Evolutionary conservation across 257 asterid genomes (phyloP).

Genomic region (Jasminum sambac): DNA sequence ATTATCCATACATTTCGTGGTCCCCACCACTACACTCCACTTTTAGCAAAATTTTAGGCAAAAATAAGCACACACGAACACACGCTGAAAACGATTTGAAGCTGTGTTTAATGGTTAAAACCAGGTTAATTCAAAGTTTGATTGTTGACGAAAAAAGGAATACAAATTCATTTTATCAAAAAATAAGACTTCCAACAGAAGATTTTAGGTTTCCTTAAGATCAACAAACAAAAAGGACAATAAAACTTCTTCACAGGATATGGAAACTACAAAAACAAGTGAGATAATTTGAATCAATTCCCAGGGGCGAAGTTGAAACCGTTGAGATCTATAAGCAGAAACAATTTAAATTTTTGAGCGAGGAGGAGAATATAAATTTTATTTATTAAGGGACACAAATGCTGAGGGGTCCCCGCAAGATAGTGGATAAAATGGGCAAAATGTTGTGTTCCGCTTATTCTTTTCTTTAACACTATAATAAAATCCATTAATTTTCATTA

Average conservation of each 20-base stretch:
- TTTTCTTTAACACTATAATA: too few species aligned
- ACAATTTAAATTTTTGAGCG: conserved; percentile 33
- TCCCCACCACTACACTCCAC: too few species aligned
- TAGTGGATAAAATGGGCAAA: conserved; percentile 19
- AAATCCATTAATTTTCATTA: too few species aligned
- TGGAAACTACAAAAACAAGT: conserved; percentile 16
- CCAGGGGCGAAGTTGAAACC: conserved; percentile 37
- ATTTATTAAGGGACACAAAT: too few species aligned
- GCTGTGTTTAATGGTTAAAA: conserved; percentile 10
- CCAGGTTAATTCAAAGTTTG: not conserved
- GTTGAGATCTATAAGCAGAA: conserved; percentile 40
- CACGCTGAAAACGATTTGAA: conserved; percentile 17
- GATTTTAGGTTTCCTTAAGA: not conserved
- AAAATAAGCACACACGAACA: too few species aligned
- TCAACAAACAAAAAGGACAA: not conserved
- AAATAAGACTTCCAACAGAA: not conserved
- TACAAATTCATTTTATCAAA: not conserved
- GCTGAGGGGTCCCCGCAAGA: conserved; percentile 10
- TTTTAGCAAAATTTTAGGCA: too few species aligned
- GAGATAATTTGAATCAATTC: conserved; percentile 27
- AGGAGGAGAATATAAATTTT: conserved; percentile 16
- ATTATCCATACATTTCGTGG: too few species aligned
- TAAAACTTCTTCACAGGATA: not conserved
- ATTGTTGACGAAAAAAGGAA: not conserved
- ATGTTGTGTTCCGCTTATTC: conserved; percentile 12